phyloP scores from a whole-genome alignment of 305 asterid genomes.

The Fraxinus sp. region DNA sequence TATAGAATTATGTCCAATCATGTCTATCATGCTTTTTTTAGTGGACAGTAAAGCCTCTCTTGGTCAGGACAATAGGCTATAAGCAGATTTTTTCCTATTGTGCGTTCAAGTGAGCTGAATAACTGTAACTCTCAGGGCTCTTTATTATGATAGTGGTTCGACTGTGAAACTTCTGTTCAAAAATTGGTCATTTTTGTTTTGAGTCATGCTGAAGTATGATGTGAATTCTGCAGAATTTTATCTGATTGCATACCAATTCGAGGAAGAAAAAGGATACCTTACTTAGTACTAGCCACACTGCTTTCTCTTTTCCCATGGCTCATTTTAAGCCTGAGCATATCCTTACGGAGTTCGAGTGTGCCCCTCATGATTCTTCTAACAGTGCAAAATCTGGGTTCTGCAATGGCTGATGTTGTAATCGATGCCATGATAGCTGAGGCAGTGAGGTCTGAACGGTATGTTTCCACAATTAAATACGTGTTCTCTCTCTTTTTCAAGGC shows the following conservation, averaged over 20 bases:
- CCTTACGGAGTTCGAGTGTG: constrained; percentile 58
- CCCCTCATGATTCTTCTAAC: constrained; percentile 80
- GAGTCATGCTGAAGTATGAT: constrained; percentile 6
- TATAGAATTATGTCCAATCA: background rate
- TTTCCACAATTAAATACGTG: constrained; percentile 22
- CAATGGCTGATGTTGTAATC: constrained; percentile 97
- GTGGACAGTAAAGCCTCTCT: constrained; percentile 3
- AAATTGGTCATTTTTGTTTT: background rate
- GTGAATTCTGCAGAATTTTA: constrained; percentile 58
- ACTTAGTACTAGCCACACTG: constrained; percentile 66
- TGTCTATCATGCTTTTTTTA: background rate
- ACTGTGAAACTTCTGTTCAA: background rate
- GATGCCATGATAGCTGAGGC: constrained; percentile 99
- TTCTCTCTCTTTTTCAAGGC: background rate
- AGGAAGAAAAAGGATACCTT: constrained; percentile 84
- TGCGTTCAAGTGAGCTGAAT: constrained; percentile 2
- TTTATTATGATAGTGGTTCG: constrained; percentile 9
- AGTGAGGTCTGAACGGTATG: constrained; percentile 79
- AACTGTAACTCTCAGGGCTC: background rate
- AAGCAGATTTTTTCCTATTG: constrained; percentile 11
- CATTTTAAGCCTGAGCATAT: constrained; percentile 49
- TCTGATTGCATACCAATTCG: constrained; percentile 87
- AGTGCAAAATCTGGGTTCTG: constrained; percentile 87
- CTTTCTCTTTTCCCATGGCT: constrained; percentile 85
- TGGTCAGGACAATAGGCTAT: constrained; percentile 4